phyloP scores from a whole-genome alignment of 768 basidiomycete genomes.

The Mycena crocata region DNA sequence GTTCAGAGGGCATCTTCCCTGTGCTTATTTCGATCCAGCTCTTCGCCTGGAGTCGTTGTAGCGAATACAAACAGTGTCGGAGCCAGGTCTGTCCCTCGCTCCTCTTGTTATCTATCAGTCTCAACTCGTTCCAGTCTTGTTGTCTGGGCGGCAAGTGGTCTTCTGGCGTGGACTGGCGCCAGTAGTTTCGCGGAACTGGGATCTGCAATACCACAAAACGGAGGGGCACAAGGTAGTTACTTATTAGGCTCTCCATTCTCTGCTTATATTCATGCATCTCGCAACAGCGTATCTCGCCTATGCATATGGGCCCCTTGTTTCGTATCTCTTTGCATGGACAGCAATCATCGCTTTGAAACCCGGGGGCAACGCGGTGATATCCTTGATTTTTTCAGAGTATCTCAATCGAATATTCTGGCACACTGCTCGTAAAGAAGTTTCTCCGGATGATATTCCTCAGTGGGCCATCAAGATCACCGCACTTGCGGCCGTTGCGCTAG shows the following conservation, averaged over 20 bases:
- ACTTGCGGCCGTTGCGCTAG: slow-evolving; percentile 72
- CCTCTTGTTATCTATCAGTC: neutral
- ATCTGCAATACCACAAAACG: slow-evolving; percentile 84
- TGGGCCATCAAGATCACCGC: slow-evolving; percentile 95
- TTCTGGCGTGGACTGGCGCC: slow-evolving; percentile 95
- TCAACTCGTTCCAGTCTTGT: slow-evolving; percentile 60
- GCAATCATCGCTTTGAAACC: slow-evolving; percentile 91
- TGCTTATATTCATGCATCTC: neutral
- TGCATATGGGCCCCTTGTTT: slow-evolving; percentile 86
- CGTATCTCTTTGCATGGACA: slow-evolving; percentile 96
- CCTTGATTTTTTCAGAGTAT: slow-evolving; percentile 93
- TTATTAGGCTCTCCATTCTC: neutral
- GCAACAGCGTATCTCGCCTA: slow-evolving; percentile 83
- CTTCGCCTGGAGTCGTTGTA: slow-evolving; percentile 92
- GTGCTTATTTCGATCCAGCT: slow-evolving; percentile 56
- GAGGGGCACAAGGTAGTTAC: slow-evolving; percentile 65
- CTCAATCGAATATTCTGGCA: slow-evolving; percentile 90
- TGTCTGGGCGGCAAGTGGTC: slow-evolving; percentile 87
- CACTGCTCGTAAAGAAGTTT: slow-evolving; percentile 73
- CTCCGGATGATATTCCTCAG: slow-evolving; percentile 84
- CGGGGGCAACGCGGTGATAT: slow-evolving; percentile 85
- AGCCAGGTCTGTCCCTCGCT: slow-evolving; percentile 49
- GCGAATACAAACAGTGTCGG: slow-evolving; percentile 92
- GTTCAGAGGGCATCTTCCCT: neutral
- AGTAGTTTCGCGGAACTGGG: slow-evolving; percentile 95